phyloP scores from a whole-genome alignment of 2,329 filamentous ascomycete genomes.

The Lizonia empirigonia region DNA sequence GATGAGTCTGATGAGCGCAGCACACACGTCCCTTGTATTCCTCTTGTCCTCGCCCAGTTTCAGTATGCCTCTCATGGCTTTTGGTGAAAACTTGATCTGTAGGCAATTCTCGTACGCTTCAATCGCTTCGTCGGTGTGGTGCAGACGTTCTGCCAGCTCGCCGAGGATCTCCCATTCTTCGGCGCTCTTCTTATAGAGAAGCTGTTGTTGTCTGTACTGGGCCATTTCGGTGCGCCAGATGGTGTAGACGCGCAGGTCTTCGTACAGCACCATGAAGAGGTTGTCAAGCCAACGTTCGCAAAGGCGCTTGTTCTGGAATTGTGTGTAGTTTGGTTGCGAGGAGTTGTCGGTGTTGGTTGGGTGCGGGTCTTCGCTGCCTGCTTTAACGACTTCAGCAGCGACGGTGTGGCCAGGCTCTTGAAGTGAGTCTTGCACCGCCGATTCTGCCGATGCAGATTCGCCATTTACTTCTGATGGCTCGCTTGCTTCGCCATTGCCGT shows the following conservation, averaged over 20 bases:
- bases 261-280: constrained; percentile 98
- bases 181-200: constrained; percentile 94
- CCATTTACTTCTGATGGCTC: constrained; percentile 33
- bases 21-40: constrained; percentile 80
- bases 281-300: constrained; percentile 99
- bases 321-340: constrained; percentile 74
- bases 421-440: constrained; percentile 53
- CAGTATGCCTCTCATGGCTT: constrained; percentile 84
- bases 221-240: constrained; percentile 99
- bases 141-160: constrained; percentile 86
- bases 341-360: constrained; percentile 56
- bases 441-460: constrained; percentile 32
- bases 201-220: constrained; percentile 88
- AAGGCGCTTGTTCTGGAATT: constrained; percentile 94
- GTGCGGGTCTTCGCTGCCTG: constrained; percentile 67
- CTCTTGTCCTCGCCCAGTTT: constrained; percentile 77
- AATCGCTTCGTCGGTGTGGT: constrained; percentile 87
- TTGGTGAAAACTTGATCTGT: constrained; percentile 86
- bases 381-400: constrained; percentile 76
- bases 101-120: constrained; percentile 93
- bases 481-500: constrained; percentile 46
- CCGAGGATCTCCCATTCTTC: constrained; percentile 99
- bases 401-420: constrained; percentile 83
- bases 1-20: constrained; percentile 85
- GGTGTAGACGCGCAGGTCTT: constrained; percentile 96